Evolutionary conservation across 2,329 filamentous ascomycete species (phyloP).

Genomic region (Aspergillus piperis): DNA sequence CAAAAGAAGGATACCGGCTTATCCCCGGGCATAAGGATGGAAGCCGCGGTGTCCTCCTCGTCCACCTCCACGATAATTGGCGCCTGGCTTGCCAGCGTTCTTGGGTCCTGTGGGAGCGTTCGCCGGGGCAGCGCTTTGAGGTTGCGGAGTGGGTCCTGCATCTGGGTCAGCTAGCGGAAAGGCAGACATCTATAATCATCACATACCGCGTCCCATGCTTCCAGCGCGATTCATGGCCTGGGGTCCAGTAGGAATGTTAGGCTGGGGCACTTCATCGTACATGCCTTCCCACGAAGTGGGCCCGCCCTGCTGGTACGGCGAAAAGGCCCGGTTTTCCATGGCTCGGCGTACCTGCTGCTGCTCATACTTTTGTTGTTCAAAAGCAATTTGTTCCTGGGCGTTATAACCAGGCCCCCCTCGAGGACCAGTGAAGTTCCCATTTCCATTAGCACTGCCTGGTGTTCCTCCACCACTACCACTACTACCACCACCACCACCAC

Average conservation of each 20-base stretch:
- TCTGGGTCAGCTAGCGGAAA: conserved; percentile 34
- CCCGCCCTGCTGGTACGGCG: conserved; percentile 56
- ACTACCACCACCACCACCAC: conserved; percentile 12
- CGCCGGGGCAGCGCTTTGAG: conserved; percentile 62
- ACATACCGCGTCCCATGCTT: conserved; percentile 45
- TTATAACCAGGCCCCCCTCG: conserved; percentile 60
- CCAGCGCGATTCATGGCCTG: conserved; percentile 49
- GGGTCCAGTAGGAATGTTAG: conserved; percentile 61
- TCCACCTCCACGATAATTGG: conserved; percentile 90
- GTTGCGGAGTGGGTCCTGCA: conserved; percentile 44
- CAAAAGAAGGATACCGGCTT: conserved; percentile 1
- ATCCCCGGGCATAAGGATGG: conserved; percentile 69
- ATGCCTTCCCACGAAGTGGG: conserved; percentile 96
- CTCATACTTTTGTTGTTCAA: conserved; percentile 78
- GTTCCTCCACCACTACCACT: conserved; percentile 17
- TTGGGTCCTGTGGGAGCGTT: conserved; percentile 93
- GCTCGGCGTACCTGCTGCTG: conserved; percentile 63
- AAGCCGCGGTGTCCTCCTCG: conserved; percentile 72
- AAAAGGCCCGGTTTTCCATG: conserved; percentile 45
- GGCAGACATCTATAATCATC: background rate
- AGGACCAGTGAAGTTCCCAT: conserved; percentile 48
- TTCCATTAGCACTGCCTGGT: conserved; percentile 22
- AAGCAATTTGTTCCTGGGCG: conserved; percentile 70
- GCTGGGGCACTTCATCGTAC: conserved; percentile 94
- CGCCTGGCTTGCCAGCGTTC: conserved; percentile 87